Base-by-base conservation (phyloP, 2,329 filamentous ascomycete genomes). In the Emericellopsis cladophorae region DNA sequence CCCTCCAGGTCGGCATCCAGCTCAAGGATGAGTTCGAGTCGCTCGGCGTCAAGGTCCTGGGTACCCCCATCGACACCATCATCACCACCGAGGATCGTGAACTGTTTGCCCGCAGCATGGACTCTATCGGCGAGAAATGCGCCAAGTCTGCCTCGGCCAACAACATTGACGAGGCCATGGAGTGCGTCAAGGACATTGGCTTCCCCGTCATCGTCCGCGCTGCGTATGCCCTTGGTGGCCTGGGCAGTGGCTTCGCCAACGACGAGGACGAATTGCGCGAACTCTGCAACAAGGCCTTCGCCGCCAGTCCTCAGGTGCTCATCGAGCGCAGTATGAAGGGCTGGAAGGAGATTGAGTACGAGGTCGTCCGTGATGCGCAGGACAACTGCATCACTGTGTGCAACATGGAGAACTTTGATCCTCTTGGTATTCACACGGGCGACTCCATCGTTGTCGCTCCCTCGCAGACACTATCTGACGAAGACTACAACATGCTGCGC, bases 351-450 rank as follows among this genome's bases (percentile, higher is more conserved):
- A 93, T 96, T 47, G 92, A 98, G 62, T 98, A 96, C 57, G 92
- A 98, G 62, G 92, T 96, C 46, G 92, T 98, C 33, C 83, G 92
- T 54, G 92, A 96, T 68, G 84, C 81, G 43, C 80, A 87, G 52
- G 89, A 98, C 67, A 96, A 96, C 73, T 98, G 92, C 60, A 96
- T 98, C 59, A 98, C 92, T 7, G 92, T 98, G 46, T 98, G 92
- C 64, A 98, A 98, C 70, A 96, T 98, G 92, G 92, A 98, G 68
- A 98, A 98, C 67, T 98, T 98, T 55, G 92, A 98, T 60, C 92
- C 92, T 42, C 79, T 98, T 2, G 92, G 92, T 54, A 96, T 96
- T 47, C 92, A 96, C 57, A 98, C 92, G 3, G 92, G 92, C 60
- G 92, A 98, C 59, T 96, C 90, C 11, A 95, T 98, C 49, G 92